These are phyloP conservation scores for Pichia sp. DNA, from an alignment of 1,139 yeast genomes.

Conservation along the genomic window DNA sequence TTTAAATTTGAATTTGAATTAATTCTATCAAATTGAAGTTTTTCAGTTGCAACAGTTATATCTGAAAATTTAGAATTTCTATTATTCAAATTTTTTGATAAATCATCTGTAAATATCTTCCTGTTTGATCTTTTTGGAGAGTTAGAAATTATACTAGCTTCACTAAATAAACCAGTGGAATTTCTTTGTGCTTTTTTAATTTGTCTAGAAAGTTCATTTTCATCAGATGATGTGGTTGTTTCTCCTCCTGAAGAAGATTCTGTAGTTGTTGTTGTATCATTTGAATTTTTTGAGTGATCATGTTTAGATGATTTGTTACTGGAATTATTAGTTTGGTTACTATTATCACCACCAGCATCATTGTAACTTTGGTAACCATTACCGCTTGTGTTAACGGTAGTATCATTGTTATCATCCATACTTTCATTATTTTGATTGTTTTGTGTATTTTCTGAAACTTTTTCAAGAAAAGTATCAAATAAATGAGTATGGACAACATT, in stretches of 20 bases:
- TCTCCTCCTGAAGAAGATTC: background rate
- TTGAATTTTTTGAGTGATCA: background rate
- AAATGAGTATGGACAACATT: background rate
- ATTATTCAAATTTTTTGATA: background rate
- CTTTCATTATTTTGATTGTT: background rate
- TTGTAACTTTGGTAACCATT: too few species aligned
- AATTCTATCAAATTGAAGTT: background rate
- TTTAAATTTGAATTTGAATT: background rate
- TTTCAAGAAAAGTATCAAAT: background rate
- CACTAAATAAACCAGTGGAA: constrained; percentile 15
- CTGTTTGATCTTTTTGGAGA: background rate
- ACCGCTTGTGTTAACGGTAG: background rate
- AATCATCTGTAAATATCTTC: background rate
- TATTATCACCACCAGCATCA: background rate
- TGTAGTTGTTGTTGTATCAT: background rate
- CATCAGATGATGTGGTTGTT: constrained; percentile 5
- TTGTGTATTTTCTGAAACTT: background rate
- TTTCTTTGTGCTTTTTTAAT: constrained; percentile 10
- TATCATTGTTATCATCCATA: background rate
- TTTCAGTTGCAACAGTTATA: constrained; percentile 1
- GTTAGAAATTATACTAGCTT: background rate
- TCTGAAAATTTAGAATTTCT: constrained; percentile 3
- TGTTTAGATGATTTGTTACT: background rate
- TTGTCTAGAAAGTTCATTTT: constrained; percentile 1
- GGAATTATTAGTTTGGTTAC: background rate